Percentiles rank a stretch among this genome's conserved stretches.
These are phyloP conservation scores for Dactylellina parvicollis DNA, from an alignment of 2,329 filamentous ascomycete genomes.

Conservation along the genomic window DNA sequence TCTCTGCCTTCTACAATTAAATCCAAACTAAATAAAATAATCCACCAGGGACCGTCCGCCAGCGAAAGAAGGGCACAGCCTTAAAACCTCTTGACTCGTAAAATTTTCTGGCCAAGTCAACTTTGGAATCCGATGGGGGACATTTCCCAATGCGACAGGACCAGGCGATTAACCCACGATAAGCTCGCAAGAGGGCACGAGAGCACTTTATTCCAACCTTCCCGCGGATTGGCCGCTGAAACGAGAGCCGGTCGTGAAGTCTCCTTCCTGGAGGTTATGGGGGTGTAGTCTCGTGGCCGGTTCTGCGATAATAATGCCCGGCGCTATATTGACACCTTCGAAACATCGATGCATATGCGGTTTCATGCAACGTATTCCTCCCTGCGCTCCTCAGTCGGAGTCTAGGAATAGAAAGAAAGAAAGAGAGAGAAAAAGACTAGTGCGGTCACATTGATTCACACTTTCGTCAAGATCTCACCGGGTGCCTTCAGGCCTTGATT, in stretches of 20 bases:
- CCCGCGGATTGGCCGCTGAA: no score
- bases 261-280: no score
- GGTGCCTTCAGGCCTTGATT: no score
- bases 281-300: background rate
- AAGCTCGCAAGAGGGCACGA: no score
- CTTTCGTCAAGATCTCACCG: no score
- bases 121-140: no score
- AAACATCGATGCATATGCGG: background rate
- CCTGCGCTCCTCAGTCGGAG: constrained; percentile 1
- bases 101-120: no score
- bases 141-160: constrained; percentile 48
- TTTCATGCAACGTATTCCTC: background rate
- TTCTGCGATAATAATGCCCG: background rate
- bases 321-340: background rate
- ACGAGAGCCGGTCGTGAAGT: no score
- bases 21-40: background rate
- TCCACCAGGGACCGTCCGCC: no score
- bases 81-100: no score
- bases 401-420: background rate
- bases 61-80: constrained; percentile 51
- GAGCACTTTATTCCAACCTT: background rate
- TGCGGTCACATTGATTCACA: no score
- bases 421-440: no score
- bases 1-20: background rate
- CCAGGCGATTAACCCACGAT: constrained; percentile 22